Evolutionary conservation across 352 stramenopile genomes (phyloP).

Genomic region (Blastocystis sp.): DNA sequence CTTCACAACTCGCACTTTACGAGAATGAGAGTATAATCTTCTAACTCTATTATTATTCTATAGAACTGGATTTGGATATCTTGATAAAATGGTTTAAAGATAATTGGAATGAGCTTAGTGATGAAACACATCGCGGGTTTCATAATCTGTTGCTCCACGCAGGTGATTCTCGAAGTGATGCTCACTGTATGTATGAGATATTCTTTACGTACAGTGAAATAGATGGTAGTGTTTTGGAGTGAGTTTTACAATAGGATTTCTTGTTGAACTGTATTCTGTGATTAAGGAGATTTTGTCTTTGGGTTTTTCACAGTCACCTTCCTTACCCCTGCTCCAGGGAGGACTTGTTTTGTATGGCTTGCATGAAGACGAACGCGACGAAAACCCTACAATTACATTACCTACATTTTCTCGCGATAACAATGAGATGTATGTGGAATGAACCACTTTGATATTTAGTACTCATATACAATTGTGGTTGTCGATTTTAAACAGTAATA

Average conservation of each 20-base stretch:
- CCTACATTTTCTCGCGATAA: neutral
- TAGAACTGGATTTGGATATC: neutral
- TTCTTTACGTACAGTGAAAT: neutral
- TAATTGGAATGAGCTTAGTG: neutral
- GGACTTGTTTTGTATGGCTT: neutral
- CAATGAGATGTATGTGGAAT: slow-evolving; percentile 5
- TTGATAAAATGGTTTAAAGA: slow-evolving; percentile 14
- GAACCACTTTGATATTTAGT: neutral
- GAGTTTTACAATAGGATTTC: neutral
- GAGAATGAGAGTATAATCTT: neutral
- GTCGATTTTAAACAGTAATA: neutral
- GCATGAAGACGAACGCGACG: neutral
- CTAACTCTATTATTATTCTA: neutral
- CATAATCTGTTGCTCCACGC: neutral
- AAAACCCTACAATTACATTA: slow-evolving; percentile 2
- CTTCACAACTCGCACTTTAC: neutral
- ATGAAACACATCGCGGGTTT: neutral
- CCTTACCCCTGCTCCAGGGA: neutral
- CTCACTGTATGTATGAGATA: neutral
- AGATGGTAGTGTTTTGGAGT: neutral
- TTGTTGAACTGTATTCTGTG: neutral
- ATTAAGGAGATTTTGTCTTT: neutral
- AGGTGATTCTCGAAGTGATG: neutral
- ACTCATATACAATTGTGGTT: neutral
- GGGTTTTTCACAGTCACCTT: neutral